phyloP scores from a whole-genome alignment of 2,329 filamentous ascomycete genomes.

The Simplicillium sp. region DNA sequence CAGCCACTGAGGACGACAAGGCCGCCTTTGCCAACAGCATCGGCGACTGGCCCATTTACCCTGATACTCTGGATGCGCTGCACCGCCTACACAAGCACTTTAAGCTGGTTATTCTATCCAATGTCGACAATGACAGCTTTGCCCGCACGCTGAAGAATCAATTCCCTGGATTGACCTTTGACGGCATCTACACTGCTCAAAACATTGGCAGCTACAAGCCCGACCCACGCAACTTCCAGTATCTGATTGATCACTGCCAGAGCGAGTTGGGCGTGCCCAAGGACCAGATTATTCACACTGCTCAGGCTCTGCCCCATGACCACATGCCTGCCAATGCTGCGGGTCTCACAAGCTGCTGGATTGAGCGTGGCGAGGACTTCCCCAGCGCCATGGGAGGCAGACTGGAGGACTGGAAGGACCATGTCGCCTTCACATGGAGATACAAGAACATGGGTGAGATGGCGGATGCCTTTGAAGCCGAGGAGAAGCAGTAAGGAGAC shows the following conservation, averaged over 20 bases:
- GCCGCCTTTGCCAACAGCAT: constrained; percentile 39
- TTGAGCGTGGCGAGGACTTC: constrained; percentile 41
- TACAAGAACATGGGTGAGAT: constrained; percentile 50
- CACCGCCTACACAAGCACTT: constrained; percentile 36
- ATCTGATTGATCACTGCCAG: constrained; percentile 46
- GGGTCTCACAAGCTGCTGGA: constrained; percentile 56
- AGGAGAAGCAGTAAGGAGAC: constrained; percentile 18
- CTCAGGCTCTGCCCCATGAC: constrained; percentile 58
- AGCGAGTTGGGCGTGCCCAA: constrained; percentile 40
- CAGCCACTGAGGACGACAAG: constrained; percentile 24
- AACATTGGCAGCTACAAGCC: constrained; percentile 68
- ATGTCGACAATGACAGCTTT: constrained; percentile 39
- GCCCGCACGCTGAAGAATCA: constrained; percentile 15
- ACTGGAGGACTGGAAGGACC: constrained; percentile 14
- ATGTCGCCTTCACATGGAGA: constrained; percentile 31
- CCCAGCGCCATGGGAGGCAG: constrained; percentile 13
- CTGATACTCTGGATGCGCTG: constrained; percentile 46
- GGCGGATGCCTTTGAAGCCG: constrained; percentile 43
- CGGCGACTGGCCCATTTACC: constrained; percentile 45
- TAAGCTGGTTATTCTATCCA: constrained; percentile 52
- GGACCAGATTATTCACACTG: constrained; percentile 55
- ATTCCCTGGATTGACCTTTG: constrained; percentile 43
- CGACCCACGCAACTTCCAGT: constrained; percentile 51
- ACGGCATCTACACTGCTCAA: constrained; percentile 59
- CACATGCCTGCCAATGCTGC: constrained; percentile 54